Evolutionary conservation across 2,329 filamentous ascomycete genomes (phyloP).

Genomic region (Alternaria atra): DNA sequence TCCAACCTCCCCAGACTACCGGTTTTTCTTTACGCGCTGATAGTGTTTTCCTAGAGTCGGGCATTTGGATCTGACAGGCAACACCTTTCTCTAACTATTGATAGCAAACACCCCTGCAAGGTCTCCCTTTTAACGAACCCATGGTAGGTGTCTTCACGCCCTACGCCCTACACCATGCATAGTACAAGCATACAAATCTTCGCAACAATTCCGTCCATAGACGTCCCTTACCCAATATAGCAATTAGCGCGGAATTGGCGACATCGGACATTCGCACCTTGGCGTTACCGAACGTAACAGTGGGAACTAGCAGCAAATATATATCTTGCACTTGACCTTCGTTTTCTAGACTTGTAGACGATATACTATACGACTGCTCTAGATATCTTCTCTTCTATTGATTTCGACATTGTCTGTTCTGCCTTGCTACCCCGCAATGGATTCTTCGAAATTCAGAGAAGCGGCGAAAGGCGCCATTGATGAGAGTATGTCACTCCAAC

Average conservation of each 20-base stretch:
- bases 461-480: constrained; percentile 82
- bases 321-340: not conserved
- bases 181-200: not conserved
- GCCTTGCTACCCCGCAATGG: constrained; percentile 60
- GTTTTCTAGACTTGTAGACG: not conserved
- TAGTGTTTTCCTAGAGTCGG: not conserved
- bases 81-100: not conserved
- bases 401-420: not conserved
- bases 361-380: not conserved
- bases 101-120: no score
- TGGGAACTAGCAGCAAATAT: not conserved
- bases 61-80: not conserved
- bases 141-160: not conserved
- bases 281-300: not conserved
- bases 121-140: not conserved
- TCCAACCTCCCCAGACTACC: not conserved
- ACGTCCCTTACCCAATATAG: not conserved
- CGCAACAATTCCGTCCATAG: not conserved
- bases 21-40: not conserved
- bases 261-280: constrained; percentile 8
- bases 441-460: constrained; percentile 77
- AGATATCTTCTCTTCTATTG: not conserved
- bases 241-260: constrained; percentile 28
- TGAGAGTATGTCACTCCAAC: constrained; percentile 67
- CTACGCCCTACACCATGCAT: constrained; percentile 1